A percentile compares a stretch with the other conserved stretches of the same genome.
Conservation (phyloP, 176 grass and related monocot species). For the Cenchrus americanus region DNA sequence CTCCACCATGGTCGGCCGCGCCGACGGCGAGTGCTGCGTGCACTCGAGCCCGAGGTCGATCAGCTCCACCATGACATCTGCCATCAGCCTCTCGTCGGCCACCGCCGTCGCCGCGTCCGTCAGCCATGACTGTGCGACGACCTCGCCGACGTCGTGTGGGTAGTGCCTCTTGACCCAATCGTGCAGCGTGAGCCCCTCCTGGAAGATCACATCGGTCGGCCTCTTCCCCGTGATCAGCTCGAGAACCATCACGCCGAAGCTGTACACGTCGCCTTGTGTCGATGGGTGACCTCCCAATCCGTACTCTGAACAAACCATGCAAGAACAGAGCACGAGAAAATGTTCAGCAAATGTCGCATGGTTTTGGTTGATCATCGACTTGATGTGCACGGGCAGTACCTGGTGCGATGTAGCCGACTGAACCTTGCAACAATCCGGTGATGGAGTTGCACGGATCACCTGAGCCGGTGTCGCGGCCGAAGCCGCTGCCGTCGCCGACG, state of each 20-base stretch:
- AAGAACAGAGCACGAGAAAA: conserved; percentile 35
- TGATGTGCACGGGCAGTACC: conserved; percentile 34
- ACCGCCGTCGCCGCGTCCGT: conserved; percentile 33
- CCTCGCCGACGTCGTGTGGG: conserved; percentile 52
- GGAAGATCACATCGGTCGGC: conserved; percentile 80
- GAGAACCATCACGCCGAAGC: conserved; percentile 85
- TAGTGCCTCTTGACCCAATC: conserved; percentile 83
- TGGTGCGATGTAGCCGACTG: conserved; percentile 95
- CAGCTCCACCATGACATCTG: conserved; percentile 56
- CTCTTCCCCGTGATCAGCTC: conserved; percentile 86
- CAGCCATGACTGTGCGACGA: conserved; percentile 60
- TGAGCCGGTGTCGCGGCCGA: conserved; percentile 10
- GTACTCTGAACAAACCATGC: conserved; percentile 62
- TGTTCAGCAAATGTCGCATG: not conserved
- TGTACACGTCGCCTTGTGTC: conserved; percentile 86
- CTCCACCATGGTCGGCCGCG: conserved; percentile 72
- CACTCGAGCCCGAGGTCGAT: conserved; percentile 81
- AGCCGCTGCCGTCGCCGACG: conserved; percentile 13
- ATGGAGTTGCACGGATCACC: conserved; percentile 73
- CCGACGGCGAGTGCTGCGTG: conserved; percentile 66
- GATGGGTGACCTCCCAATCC: conserved; percentile 82
- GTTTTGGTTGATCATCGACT: not conserved
- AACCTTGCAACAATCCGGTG: conserved; percentile 79
- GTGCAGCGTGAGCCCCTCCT: conserved; percentile 83
- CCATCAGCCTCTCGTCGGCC: conserved; percentile 43